Percentiles rank a stretch among this genome's conserved stretches.
phyloP scores from a whole-genome alignment of 306 rosid species.

The Carpinus fangiana region DNA sequence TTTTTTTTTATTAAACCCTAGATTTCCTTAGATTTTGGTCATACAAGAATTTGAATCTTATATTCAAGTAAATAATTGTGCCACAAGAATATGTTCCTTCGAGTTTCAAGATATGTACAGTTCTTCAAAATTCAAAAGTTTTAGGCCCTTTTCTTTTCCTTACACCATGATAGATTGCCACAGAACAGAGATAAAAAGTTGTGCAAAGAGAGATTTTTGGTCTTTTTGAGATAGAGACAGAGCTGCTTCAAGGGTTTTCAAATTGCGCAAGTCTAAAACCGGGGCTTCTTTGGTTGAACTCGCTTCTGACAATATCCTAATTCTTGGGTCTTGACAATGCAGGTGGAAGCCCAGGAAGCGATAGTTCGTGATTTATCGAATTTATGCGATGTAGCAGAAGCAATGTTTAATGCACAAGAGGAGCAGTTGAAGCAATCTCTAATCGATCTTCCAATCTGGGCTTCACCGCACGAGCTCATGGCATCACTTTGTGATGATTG shows the following conservation, averaged over 20 bases:
- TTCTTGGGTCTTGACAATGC: conserved; percentile 16
- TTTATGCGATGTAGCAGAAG: conserved; percentile 68
- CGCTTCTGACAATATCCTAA: conserved; percentile 4
- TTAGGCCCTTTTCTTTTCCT: not conserved
- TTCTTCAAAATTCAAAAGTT: not conserved
- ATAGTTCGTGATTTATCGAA: conserved; percentile 49
- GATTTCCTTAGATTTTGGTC: not conserved
- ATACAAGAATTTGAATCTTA: not conserved
- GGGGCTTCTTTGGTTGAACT: conserved; percentile 11
- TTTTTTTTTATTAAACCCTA: not conserved
- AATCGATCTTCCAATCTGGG: conserved; percentile 73
- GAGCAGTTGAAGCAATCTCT: conserved; percentile 46
- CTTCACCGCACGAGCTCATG: conserved; percentile 59
- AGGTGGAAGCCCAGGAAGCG: conserved; percentile 78
- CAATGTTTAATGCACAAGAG: conserved; percentile 47
- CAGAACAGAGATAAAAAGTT: not conserved
- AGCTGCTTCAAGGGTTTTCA: not conserved
- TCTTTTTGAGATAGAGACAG: not conserved
- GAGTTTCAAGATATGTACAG: not conserved
- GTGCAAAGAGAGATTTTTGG: not conserved
- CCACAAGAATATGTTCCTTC: not conserved
- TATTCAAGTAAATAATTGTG: not conserved
- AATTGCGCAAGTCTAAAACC: not conserved
- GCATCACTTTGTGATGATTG: conserved; percentile 51
- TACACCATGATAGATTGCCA: not conserved